Evolutionary conservation across 208 protist genomes (phyloP), one percentile per base, ranked within the genome.

Genomic region (Crithidia mellificae): DNA sequence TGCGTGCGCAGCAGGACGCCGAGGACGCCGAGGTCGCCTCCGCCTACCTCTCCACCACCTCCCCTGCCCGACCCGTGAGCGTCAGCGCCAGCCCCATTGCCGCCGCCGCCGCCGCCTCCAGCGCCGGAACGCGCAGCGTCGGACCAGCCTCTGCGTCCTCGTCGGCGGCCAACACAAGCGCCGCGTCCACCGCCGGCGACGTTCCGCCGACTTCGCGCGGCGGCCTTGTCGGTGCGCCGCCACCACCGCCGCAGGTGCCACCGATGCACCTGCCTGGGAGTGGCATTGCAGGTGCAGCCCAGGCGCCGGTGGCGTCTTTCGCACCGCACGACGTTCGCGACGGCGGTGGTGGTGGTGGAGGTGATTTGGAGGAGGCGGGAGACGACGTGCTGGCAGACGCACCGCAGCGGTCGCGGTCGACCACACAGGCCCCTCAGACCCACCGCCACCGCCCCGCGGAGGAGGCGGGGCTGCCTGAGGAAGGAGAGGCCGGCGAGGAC

Each of bases 351-450:
- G n/a, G n/a, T n/a, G 17, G 7, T 32, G 5, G 25, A 49, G 22
- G 6, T 0, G 38, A 14, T 1, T 12, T 50, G 54, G n/a, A 6
- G 1, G 25, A 8, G 34, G 20, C 22, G 41, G 22, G 5, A 39
- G 62, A 62, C 17, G 57, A 25, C 32, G 12, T 44, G 34, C 22
- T 41, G 19, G 38, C 4, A 2, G 66, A 67, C 22, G 29, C 47
- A 27, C 46, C 34, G 15, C 34, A 54, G 9, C 63, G 65, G 2
- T 74, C 72, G 0, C 72, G 72, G 38, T 78, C 72, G 2, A 43
- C 57, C 4, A 78, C 72, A 29, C 65, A 61, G 66, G 59, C 61
- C 6, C 72, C 72, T 22, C 65, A 34, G 53, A 73, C 72, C 19
- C 36, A 66, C 22, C 72, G 72, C 1, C 72, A 73, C 58, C 14